A percentile compares a stretch with the other conserved stretches of the same genome.
phyloP scores from a whole-genome alignment of 1,139 yeast species.

The Kodamaea sp. region DNA sequence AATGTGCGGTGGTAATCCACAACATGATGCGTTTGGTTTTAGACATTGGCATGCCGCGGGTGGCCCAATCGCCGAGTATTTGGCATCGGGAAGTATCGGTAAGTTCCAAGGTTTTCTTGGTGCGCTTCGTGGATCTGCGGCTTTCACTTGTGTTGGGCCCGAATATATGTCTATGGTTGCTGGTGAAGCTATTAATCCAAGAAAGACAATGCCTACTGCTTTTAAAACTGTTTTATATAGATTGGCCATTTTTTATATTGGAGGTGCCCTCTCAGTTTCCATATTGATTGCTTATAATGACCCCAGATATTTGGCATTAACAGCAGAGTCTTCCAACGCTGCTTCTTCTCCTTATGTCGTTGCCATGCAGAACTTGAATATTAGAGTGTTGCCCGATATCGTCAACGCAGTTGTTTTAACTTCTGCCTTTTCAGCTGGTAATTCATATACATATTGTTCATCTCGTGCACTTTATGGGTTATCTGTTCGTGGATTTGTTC shows the following conservation, averaged over 20 bases:
- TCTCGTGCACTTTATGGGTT: conserved; percentile 42
- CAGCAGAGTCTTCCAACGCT: conserved; percentile 19
- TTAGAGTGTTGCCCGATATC: conserved; percentile 38
- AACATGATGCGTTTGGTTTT: conserved; percentile 63
- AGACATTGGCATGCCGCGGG: conserved; percentile 54
- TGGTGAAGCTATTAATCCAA: conserved; percentile 76
- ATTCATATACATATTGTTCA: conserved; percentile 41
- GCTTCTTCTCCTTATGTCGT: conserved; percentile 45
- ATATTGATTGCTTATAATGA: conserved; percentile 42
- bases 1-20: conserved; percentile 83
- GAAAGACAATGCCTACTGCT: conserved; percentile 73
- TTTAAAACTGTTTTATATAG: conserved; percentile 74
- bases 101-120: conserved; percentile 68
- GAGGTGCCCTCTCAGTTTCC: conserved; percentile 41
- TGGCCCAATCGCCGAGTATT: conserved; percentile 51
- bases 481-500: conserved; percentile 39
- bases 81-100: conserved; percentile 56
- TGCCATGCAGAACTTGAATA: conserved; percentile 41
- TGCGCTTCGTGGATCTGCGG: conserved; percentile 52
- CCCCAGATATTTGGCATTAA: conserved; percentile 27
- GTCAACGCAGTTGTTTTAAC: conserved; percentile 36
- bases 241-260: conserved; percentile 63
- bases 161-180: conserved; percentile 83
- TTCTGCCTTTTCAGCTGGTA: conserved; percentile 45
- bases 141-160: conserved; percentile 78